These are phyloP conservation scores for Elongisporangium undulatum DNA, from an alignment of 352 stramenopile genomes.

Conservation along the genomic window DNA sequence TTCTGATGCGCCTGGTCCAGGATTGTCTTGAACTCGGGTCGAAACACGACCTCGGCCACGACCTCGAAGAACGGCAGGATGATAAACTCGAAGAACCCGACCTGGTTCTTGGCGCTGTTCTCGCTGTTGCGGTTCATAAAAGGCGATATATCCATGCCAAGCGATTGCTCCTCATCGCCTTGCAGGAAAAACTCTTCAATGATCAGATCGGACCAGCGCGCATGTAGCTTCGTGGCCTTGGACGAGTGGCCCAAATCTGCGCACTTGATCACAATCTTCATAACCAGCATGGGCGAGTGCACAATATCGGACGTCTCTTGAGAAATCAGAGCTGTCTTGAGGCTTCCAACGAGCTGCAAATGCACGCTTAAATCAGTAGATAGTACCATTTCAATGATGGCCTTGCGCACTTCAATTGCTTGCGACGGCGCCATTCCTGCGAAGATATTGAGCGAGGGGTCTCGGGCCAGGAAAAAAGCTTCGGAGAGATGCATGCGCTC, in stretches of 20 bases:
- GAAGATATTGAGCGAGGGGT: conserved; percentile 76
- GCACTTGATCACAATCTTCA: conserved; percentile 88
- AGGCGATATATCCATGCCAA: conserved; percentile 86
- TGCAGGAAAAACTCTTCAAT: conserved; percentile 95
- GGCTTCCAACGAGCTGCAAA: conserved; percentile 67
- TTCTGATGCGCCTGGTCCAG: conserved; percentile 78
- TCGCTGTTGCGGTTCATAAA: conserved; percentile 91
- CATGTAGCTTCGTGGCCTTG: conserved; percentile 77
- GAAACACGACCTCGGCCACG: conserved; percentile 71
- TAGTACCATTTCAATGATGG: conserved; percentile 85
- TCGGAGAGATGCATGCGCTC: conserved; percentile 85
- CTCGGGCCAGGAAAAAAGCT: conserved; percentile 69
- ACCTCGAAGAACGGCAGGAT: conserved; percentile 80
- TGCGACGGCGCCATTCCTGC: conserved; percentile 45
- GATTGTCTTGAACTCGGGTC: conserved; percentile 72
- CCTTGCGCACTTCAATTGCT: conserved; percentile 68
- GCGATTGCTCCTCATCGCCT: conserved; percentile 90
- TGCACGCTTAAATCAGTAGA: conserved; percentile 82
- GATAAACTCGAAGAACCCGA: conserved; percentile 87
- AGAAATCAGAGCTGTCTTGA: conserved; percentile 79
- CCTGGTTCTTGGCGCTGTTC: conserved; percentile 83
- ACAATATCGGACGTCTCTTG: conserved; percentile 68
- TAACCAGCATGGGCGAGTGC: conserved; percentile 78
- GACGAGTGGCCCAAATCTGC: conserved; percentile 92
- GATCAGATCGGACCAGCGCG: conserved; percentile 89